Conservation (phyloP, 768 basidiomycete genomes). For the Sistotremastrum niveocremeum region DNA sequence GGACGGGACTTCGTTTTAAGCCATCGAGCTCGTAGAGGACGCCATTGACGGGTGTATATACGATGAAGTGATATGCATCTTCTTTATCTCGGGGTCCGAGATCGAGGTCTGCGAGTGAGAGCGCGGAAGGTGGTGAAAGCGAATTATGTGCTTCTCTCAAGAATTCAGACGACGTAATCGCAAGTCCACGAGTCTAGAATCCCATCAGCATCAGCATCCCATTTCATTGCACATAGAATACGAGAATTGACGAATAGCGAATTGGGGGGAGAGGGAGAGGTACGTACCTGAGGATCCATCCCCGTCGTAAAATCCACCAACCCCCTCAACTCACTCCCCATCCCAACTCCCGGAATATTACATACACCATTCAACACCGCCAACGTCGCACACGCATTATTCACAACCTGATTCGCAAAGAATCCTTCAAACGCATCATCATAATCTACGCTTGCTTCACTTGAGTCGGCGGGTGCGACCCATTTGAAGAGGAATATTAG, state of each 20-base stretch:
- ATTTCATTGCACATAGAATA: not conserved
- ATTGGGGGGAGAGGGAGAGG: not conserved
- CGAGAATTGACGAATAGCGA: not conserved
- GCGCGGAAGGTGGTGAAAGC: conserved; percentile 79
- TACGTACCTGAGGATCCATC: conserved; percentile 61
- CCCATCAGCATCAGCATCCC: too few relatives aligned
- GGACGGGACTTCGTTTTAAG: conserved; percentile 63
- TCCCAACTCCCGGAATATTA: conserved; percentile 53
- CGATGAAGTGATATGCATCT: conserved; percentile 95
- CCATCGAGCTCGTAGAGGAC: conserved; percentile 90
- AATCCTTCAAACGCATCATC: conserved; percentile 20
- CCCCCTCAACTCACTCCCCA: conserved; percentile 57
- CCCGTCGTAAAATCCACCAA: conserved; percentile 65
- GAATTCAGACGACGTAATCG: conserved; percentile 71
- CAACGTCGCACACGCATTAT: conserved; percentile 94
- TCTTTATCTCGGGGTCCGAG: conserved; percentile 40
- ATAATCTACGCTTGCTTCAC: conserved; percentile 12
- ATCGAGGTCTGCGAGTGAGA: conserved; percentile 75
- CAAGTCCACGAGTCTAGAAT: conserved; percentile 50
- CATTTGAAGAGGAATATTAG: conserved; percentile 97
- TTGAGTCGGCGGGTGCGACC: conserved; percentile 37
- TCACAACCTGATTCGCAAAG: conserved; percentile 72
- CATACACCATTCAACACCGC: conserved; percentile 87
- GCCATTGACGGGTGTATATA: conserved; percentile 79
- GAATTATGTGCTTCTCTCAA: conserved; percentile 81